phyloP scores from a whole-genome alignment of 2,329 filamentous ascomycete genomes.

The Amphichorda felina region DNA sequence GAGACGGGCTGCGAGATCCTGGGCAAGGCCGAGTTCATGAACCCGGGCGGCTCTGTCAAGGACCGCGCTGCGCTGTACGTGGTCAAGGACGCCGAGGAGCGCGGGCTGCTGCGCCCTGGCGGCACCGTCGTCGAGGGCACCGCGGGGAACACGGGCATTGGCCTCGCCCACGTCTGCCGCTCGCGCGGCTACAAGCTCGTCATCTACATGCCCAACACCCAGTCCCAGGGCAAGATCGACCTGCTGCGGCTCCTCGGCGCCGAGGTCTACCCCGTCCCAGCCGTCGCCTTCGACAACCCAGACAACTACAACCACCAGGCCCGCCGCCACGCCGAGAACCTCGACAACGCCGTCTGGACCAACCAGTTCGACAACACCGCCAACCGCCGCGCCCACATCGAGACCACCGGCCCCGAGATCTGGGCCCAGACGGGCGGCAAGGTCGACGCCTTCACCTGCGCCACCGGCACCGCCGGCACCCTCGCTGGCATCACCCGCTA shows the following conservation, averaged over 20 bases:
- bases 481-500: slow-evolving; percentile 81
- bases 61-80: slow-evolving; percentile 93
- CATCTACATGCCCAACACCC: slow-evolving; percentile 99
- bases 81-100: slow-evolving; percentile 85
- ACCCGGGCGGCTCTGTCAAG: slow-evolving; percentile 92
- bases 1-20: slow-evolving; percentile 89
- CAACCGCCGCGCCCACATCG: slow-evolving; percentile 86
- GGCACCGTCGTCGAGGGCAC: slow-evolving; percentile 96
- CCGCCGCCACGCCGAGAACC: slow-evolving; percentile 68
- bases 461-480: slow-evolving; percentile 86
- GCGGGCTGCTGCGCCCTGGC: slow-evolving; percentile 67
- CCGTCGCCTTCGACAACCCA: slow-evolving; percentile 89
- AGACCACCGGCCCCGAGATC: slow-evolving; percentile 95
- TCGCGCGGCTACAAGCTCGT: slow-evolving; percentile 87
- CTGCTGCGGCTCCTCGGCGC: slow-evolving; percentile 81
- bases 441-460: slow-evolving; percentile 89
- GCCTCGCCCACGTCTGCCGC: slow-evolving; percentile 90
- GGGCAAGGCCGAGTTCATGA: slow-evolving; percentile 97
- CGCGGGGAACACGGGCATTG: slow-evolving; percentile 95
- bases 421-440: slow-evolving; percentile 83
- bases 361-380: slow-evolving; percentile 98
- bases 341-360: slow-evolving; percentile 92
- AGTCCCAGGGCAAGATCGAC: slow-evolving; percentile 96
- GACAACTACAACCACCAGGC: slow-evolving; percentile 98
- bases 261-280: slow-evolving; percentile 91